Percentiles rank a stretch among this genome's conserved stretches.
phyloP scores from a whole-genome alignment of 768 basidiomycete species.

The Leccinellum albellum region DNA sequence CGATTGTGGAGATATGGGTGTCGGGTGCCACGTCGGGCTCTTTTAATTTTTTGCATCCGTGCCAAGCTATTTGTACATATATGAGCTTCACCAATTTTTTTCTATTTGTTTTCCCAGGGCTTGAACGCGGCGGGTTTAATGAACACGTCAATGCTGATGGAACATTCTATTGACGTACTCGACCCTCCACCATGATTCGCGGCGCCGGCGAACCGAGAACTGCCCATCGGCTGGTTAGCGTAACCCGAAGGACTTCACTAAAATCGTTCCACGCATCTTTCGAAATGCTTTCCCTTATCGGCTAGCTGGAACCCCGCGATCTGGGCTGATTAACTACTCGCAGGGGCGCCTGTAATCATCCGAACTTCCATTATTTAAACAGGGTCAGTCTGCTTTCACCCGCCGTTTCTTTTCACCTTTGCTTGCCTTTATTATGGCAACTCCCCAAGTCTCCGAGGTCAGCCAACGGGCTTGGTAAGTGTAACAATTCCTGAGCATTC shows the following conservation, averaged over 20 bases:
- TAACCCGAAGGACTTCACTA: conserved; percentile 23
- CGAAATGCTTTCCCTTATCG: conserved; percentile 29
- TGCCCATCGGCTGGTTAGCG: conserved; percentile 21
- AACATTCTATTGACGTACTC: conserved; percentile 34
- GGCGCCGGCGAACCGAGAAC: conserved; percentile 22
- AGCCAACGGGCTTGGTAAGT: conserved; percentile 66
- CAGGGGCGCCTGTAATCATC: conserved; percentile 30
- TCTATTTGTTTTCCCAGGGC: conserved; percentile 24
- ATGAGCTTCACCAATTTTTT: conserved; percentile 27
- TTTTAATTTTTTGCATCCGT: conserved; percentile 8
- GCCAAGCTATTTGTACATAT: conserved; percentile 33
- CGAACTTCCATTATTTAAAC: conserved; percentile 36
- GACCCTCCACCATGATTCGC: conserved; percentile 25
- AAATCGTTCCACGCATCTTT: conserved; percentile 21
- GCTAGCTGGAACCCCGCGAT: conserved; percentile 49
- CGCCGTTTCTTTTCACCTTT: conserved; percentile 31
- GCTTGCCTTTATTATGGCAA: conserved; percentile 42
- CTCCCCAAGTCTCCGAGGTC: conserved; percentile 57
- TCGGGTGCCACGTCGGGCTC: conserved; percentile 5
- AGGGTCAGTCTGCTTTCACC: conserved; percentile 22
- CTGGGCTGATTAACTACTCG: conserved; percentile 53
- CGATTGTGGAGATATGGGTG: conserved; percentile 10
- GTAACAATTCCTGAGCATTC: conserved; percentile 8
- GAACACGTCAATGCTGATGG: conserved; percentile 32
- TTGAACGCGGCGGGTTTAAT: conserved; percentile 21